Conservation (phyloP, 176 grass and related monocot species). For the Stipa capillata region DNA sequence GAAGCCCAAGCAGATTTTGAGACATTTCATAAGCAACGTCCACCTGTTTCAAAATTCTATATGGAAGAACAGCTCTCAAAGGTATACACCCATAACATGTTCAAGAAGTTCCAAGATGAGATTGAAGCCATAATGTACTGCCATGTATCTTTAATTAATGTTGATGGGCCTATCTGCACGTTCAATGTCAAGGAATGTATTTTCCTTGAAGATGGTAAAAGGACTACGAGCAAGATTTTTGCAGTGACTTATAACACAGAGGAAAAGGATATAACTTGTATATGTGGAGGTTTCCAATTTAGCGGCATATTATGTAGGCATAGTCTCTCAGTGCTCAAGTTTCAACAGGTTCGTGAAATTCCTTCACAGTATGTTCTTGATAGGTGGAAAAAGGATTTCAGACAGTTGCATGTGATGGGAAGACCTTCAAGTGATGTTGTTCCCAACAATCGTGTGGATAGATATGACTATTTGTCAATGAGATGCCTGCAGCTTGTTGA, state of each 20-base stretch:
- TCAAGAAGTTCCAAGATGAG: slow-evolving; percentile 98
- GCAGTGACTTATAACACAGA: slow-evolving; percentile 62
- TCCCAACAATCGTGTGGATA: slow-evolving; percentile 77
- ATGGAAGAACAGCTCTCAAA: slow-evolving; percentile 98
- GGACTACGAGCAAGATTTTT: slow-evolving; percentile 76
- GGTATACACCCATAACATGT: slow-evolving; percentile 93
- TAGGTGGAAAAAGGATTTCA: slow-evolving; percentile 95
- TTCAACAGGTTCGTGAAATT: slow-evolving; percentile 90
- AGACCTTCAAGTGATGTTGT: slow-evolving; percentile 60
- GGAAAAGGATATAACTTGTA: slow-evolving; percentile 74
- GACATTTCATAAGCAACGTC: slow-evolving; percentile 90
- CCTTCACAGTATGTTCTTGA: slow-evolving; percentile 74
- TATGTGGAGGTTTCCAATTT: slow-evolving; percentile 98
- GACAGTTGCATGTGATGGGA: slow-evolving; percentile 68
- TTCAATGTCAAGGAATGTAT: slow-evolving; percentile 88
- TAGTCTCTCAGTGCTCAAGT: slow-evolving; percentile 82
- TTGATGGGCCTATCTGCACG: slow-evolving; percentile 48
- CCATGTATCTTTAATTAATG: slow-evolving; percentile 58
- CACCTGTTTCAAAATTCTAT: slow-evolving; percentile 87
- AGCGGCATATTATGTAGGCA: slow-evolving; percentile 87
- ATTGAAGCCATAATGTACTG: slow-evolving; percentile 99
- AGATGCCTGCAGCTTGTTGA: slow-evolving; percentile 92
- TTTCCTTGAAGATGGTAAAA: slow-evolving; percentile 91
- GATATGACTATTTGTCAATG: slow-evolving; percentile 96
- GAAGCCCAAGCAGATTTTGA: slow-evolving; percentile 97